Base-by-base conservation (phyloP, 768 basidiomycete species). In the Russula virescens region DNA sequence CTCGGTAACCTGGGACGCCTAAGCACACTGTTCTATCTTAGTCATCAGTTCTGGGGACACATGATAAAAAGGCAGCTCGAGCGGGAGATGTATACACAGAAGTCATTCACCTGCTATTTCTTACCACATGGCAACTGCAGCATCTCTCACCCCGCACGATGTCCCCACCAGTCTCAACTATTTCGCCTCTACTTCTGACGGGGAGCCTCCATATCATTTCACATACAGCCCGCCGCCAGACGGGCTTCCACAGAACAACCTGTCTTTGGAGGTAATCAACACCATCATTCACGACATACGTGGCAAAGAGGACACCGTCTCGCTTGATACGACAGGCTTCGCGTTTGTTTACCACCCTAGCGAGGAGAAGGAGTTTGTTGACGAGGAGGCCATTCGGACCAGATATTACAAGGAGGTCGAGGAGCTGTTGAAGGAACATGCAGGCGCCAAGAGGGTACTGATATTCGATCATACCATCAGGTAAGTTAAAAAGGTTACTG, bases 381-480 rank as follows among this genome's bases (percentile, higher is more conserved):
- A 80, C 56, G 77, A 79, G 31, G 76, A 73, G 45, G 67, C 60
- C 52, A 78, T 81, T 65, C 64, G 69, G 68, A 55, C 58, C 8
- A 66, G 47, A 23, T 81, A 81, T 61, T 81, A 81, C 63, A 61
- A 69, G 42, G 80, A 81, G 69, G 72, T 75, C 0, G 75, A 75
- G 58, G 74, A 75, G 61, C 68, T 81, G 26, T 55, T 80, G 64
- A 81, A 75, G 69, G 70, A 72, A 62, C 54, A 75, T 26, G 67
- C 74, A 0, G 77, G 78, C 5, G 78, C 75, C 10, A 75, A 73
- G 68, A 70, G 71, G 40, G 72, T 79, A 47, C 68, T 77, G 65
- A 72, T 81, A 63, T 81, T 81, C 38, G 79, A 81, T 61, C 78
- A 80, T 63, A 79, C 76, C 46, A 74, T 75, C 67, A 71, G 77